Evolutionary conservation across 352 stramenopile genomes (phyloP).

Genomic region (Phytophthora lateralis): DNA sequence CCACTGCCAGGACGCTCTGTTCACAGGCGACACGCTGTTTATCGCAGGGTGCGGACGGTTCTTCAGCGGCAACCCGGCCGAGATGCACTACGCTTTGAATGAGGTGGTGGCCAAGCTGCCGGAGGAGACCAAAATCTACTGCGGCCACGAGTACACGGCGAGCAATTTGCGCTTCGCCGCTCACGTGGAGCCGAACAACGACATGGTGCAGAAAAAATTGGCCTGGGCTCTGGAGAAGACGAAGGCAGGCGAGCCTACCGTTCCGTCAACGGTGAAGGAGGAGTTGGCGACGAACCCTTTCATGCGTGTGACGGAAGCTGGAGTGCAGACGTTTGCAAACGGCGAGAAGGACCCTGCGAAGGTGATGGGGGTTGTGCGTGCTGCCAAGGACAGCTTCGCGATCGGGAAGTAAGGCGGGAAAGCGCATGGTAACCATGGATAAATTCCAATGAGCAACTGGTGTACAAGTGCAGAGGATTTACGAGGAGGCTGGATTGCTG

Average conservation of each 20-base stretch:
- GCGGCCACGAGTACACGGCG: conserved; percentile 94
- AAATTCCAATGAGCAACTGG: background rate
- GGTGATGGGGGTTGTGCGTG: conserved; percentile 64
- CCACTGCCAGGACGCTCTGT: conserved; percentile 72
- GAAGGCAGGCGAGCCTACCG: conserved; percentile 64
- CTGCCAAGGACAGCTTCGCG: conserved; percentile 65
- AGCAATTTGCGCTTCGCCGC: conserved; percentile 91
- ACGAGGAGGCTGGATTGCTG: no score
- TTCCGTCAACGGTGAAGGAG: conserved; percentile 86
- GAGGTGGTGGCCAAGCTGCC: conserved; percentile 77
- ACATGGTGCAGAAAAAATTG: conserved; percentile 65
- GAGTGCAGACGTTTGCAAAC: conserved; percentile 60
- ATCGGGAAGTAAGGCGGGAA: conserved; percentile 46
- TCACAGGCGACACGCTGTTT: conserved; percentile 94
- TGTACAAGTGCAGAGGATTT: background rate
- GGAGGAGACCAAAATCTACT: conserved; percentile 80
- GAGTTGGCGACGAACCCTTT: conserved; percentile 83
- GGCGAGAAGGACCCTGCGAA: conserved; percentile 44
- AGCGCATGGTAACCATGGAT: background rate
- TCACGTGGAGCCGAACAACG: conserved; percentile 91
- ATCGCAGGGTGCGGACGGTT: conserved; percentile 91
- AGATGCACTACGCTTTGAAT: conserved; percentile 90
- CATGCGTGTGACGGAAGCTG: conserved; percentile 62
- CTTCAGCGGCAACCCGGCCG: conserved; percentile 67
- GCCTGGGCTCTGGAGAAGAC: conserved; percentile 52